phyloP scores from a whole-genome alignment of 2,329 filamentous ascomycete species.

The Xylaria digitata region DNA sequence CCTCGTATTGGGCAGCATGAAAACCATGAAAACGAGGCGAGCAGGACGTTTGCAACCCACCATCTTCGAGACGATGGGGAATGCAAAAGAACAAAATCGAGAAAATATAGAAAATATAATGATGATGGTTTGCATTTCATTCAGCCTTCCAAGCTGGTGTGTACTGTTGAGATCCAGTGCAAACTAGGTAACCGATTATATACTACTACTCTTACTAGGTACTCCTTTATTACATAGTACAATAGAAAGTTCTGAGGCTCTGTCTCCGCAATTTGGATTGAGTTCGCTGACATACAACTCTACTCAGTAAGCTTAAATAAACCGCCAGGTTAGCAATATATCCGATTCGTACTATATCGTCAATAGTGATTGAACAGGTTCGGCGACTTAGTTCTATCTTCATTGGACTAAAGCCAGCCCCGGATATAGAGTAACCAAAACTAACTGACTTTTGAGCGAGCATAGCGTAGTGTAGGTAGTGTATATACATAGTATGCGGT shows the following conservation, averaged over 20 bases:
- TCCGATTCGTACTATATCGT: neutral
- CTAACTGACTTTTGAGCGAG: neutral
- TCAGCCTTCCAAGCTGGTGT: neutral
- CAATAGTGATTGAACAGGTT: neutral
- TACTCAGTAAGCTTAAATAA: conserved; percentile 8
- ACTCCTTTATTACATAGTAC: neutral
- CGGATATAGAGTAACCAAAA: neutral
- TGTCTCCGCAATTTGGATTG: neutral
- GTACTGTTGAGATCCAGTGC: neutral
- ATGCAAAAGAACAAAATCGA: neutral
- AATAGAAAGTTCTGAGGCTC: conserved; percentile 8
- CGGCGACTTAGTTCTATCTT: neutral
- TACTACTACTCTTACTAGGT: neutral
- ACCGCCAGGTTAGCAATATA: neutral
- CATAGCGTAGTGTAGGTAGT: neutral
- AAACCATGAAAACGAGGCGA: conserved; percentile 12
- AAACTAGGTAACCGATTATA: neutral
- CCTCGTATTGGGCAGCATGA: conserved; percentile 15
- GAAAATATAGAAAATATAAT: neutral
- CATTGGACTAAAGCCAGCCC: neutral
- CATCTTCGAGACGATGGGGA: neutral
- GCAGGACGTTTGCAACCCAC: neutral
- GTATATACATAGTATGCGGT: neutral
- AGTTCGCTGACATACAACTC: neutral
- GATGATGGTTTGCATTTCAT: neutral